Percentiles rank a stretch among this genome's conserved stretches.
Evolutionary conservation across 352 stramenopile genomes (phyloP).

Genomic region (Saprolegnia diclina): DNA sequence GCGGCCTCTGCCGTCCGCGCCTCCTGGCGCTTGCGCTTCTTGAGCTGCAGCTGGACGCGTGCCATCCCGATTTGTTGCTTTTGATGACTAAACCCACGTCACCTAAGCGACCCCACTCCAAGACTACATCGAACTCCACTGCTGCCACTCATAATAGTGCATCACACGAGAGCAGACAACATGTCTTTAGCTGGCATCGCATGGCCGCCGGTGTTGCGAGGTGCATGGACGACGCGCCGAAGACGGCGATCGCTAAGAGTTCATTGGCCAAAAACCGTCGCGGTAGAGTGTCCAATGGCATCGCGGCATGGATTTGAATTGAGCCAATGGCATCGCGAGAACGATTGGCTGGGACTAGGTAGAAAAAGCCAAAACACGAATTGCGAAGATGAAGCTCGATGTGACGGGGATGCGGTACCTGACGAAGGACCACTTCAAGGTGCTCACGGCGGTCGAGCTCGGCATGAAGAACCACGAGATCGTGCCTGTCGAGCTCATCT

Average conservation of each 20-base stretch:
- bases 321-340: slow-evolving; percentile 26
- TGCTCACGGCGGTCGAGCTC: slow-evolving; percentile 98
- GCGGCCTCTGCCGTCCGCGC: neutral
- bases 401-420: slow-evolving; percentile 91
- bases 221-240: neutral
- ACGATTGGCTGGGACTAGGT: slow-evolving; percentile 25
- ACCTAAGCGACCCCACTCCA: no score
- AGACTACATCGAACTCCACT: no score
- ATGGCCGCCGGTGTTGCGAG: no score
- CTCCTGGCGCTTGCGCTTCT: slow-evolving; percentile 30
- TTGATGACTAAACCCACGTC: no score
- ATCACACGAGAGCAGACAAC: no score
- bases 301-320: neutral
- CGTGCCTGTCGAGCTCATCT: slow-evolving; percentile 95
- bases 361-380: slow-evolving; percentile 21
- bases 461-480: slow-evolving; percentile 99
- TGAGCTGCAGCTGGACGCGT: slow-evolving; percentile 14
- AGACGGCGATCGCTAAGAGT: neutral
- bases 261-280: slow-evolving; percentile 3
- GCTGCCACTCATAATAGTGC: no score
- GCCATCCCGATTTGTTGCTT: neutral
- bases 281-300: slow-evolving; percentile 6
- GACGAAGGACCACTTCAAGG: slow-evolving; percentile 95
- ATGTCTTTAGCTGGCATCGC: no score
- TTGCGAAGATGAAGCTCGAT: slow-evolving; percentile 85